Percentiles rank a stretch among this genome's conserved stretches.
Conservation (phyloP, 2,329 filamentous ascomycete species). For the Ampelomyces quisqualis region DNA sequence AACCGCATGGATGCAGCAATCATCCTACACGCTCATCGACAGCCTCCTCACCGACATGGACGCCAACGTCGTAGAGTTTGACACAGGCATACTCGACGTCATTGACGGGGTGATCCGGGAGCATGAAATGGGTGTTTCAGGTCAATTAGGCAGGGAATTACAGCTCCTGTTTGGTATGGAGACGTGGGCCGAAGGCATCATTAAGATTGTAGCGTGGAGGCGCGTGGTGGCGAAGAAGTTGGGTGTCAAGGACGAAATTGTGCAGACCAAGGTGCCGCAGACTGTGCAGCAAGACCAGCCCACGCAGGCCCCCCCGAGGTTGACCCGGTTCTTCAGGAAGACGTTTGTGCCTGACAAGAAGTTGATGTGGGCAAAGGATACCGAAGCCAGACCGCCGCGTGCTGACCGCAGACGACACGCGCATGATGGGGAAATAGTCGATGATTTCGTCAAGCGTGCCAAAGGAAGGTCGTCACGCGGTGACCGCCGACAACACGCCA, state of each 20-base stretch:
- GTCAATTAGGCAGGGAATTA: constrained; percentile 28
- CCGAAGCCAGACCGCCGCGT: too few species aligned
- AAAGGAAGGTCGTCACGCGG: too few species aligned
- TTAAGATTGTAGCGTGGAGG: constrained; percentile 37
- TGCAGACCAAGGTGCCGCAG: too few species aligned
- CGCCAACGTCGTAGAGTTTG: constrained; percentile 60
- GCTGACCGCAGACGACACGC: too few species aligned
- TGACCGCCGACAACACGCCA: too few species aligned
- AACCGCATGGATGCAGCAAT: constrained; percentile 62
- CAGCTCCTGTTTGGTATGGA: constrained; percentile 41
- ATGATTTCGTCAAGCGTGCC: too few species aligned
- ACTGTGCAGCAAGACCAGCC: too few species aligned
- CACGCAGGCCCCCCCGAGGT: too few species aligned
- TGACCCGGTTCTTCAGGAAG: too few species aligned
- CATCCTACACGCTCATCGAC: constrained; percentile 58
- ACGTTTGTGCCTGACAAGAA: too few species aligned
- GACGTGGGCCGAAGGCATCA: constrained; percentile 31
- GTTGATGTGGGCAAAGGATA: too few species aligned
- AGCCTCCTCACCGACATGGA: constrained; percentile 66
- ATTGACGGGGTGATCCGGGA: constrained; percentile 41
- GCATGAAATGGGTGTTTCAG: constrained; percentile 21
- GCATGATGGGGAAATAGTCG: too few species aligned
- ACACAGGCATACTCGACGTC: constrained; percentile 50
- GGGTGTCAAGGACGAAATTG: constrained; percentile 12
- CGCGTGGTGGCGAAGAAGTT: constrained; percentile 30